These are phyloP conservation scores for Coelastrella sp. DNA, from an alignment of 139 green algal genomes.

Conservation along the genomic window DNA sequence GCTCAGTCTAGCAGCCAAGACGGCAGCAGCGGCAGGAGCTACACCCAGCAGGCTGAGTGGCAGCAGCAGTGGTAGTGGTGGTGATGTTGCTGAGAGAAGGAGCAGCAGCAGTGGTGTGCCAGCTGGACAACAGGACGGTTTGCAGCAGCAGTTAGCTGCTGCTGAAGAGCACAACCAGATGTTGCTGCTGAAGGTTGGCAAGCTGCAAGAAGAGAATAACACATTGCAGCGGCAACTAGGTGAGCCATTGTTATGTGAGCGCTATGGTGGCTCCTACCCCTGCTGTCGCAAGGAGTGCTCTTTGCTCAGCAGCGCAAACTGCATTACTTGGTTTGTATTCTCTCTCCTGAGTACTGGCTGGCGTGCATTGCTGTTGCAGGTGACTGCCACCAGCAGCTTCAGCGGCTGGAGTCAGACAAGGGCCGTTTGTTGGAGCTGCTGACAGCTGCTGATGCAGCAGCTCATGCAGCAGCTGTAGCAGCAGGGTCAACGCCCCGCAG, in stretches of 20 bases:
- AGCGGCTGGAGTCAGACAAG: conserved; percentile 25
- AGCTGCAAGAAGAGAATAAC: conserved; percentile 19
- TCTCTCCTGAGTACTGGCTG: background rate
- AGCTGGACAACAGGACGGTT: background rate
- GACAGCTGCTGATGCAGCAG: conserved; percentile 13
- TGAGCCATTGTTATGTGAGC: too few relatives aligned
- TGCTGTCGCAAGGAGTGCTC: too few relatives aligned
- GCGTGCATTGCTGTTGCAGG: conserved; percentile 22
- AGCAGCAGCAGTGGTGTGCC: too few relatives aligned
- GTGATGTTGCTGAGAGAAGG: background rate
- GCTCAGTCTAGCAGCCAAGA: conserved; percentile 51
- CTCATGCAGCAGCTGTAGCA: conserved; percentile 4
- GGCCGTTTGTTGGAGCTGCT: conserved; percentile 32
- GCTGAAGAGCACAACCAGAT: background rate
- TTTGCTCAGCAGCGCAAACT: too few relatives aligned
- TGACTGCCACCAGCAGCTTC: conserved; percentile 10
- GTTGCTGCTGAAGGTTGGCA: conserved; percentile 4
- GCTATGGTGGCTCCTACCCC: too few relatives aligned
- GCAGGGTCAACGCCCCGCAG: background rate
- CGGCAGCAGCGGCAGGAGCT: conserved; percentile 35
- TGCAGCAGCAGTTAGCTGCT: conserved; percentile 12
- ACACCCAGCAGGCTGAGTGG: background rate
- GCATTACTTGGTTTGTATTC: background rate
- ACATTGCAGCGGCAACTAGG: conserved; percentile 21
- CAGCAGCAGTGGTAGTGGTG: background rate